Percentiles rank a stretch among this genome's conserved stretches.
Evolutionary conservation across 352 stramenopile genomes (phyloP).

Genomic region (Globisporangium megalacanthum): DNA sequence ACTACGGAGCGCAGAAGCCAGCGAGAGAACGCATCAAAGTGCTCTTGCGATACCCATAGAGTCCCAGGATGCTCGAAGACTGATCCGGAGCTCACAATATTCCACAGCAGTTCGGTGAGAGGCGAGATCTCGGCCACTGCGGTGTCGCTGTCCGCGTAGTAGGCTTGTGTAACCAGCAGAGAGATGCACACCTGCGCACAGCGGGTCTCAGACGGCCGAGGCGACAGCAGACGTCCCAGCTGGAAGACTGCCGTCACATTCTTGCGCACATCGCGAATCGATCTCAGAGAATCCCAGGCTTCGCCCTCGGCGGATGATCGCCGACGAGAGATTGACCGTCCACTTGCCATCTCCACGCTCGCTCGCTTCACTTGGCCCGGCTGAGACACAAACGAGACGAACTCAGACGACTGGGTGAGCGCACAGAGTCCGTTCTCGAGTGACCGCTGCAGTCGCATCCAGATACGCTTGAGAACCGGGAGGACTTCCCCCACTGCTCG

Average conservation of each 20-base stretch:
- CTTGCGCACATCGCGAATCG: neutral
- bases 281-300: neutral
- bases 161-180: conserved; percentile 6
- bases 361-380: neutral
- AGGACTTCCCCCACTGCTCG: neutral
- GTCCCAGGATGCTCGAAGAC: neutral
- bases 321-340: neutral
- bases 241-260: conserved; percentile 4
- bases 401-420: neutral
- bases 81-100: neutral
- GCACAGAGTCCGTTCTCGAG: conserved; percentile 1
- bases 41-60: neutral
- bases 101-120: conserved; percentile 1
- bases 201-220: neutral
- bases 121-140: neutral
- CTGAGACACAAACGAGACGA: conserved; percentile 5
- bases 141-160: conserved; percentile 4
- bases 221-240: conserved; percentile 4
- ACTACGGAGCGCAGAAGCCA: conserved; percentile 1
- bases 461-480: conserved; percentile 8
- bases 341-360: neutral
- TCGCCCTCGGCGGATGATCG: neutral
- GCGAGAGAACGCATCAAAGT: conserved; percentile 1
- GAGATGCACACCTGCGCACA: conserved; percentile 8
- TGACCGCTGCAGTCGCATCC: conserved; percentile 1